A percentile compares a stretch with the other conserved stretches of the same genome.
Conservation (phyloP, 257 asterid genomes). For the Verbena officinalis region DNA sequence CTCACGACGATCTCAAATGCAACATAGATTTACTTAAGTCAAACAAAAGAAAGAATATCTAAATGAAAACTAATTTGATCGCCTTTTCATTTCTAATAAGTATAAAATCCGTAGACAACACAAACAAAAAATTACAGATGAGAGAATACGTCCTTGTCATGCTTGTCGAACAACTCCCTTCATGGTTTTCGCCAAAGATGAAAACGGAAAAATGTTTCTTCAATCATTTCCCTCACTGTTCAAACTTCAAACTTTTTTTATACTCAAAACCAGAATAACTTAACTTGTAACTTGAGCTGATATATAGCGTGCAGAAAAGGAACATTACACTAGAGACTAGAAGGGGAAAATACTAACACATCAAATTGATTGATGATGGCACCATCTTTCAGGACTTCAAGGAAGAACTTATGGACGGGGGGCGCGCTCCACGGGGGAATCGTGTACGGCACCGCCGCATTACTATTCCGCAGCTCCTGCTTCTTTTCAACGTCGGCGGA, state of each 20-base stretch:
- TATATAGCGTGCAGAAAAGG: background rate
- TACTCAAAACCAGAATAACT: background rate
- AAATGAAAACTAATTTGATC: conserved; percentile 16
- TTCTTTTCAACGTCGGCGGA: conserved; percentile 36
- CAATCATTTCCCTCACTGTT: background rate
- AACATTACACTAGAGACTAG: background rate
- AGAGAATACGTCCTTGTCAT: background rate
- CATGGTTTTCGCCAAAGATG: background rate
- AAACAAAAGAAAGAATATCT: background rate
- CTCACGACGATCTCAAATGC: conserved; percentile 19
- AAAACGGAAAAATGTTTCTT: background rate
- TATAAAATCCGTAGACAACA: too few relatives aligned
- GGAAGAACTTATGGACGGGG: conserved; percentile 64
- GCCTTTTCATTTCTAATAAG: conserved; percentile 5
- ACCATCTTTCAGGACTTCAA: conserved; percentile 90
- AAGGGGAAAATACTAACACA: conserved; percentile 53
- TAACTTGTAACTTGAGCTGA: background rate
- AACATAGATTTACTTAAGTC: background rate
- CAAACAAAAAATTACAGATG: background rate
- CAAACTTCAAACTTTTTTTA: background rate
- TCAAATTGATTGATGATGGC: conserved; percentile 67
- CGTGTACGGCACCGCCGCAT: conserved; percentile 63
- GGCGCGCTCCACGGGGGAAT: conserved; percentile 82
- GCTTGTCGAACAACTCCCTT: background rate
- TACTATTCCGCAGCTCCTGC: conserved; percentile 36